Conservation (phyloP, 495 filamentous ascomycete genomes). For the Chlorociboria aeruginascens region DNA sequence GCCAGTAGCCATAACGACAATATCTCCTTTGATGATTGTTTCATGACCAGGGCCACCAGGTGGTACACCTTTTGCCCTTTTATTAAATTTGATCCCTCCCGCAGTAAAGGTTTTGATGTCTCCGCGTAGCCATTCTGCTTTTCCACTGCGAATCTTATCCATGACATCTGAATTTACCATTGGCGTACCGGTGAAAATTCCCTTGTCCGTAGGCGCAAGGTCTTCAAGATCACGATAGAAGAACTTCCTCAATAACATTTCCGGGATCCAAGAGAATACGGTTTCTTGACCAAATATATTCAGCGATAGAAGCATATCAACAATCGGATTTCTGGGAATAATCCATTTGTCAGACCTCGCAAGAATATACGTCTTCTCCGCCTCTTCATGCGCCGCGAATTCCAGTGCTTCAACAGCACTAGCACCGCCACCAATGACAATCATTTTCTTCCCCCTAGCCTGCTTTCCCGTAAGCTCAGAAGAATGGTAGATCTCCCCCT, state of each 20-base stretch:
- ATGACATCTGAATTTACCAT: slow-evolving; percentile 81
- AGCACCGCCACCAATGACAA: slow-evolving; percentile 69
- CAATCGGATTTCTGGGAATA: slow-evolving; percentile 65
- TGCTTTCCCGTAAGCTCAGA: slow-evolving; percentile 59
- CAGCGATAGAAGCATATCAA: slow-evolving; percentile 59
- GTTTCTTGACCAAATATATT: slow-evolving; percentile 77
- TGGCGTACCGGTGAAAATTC: slow-evolving; percentile 70
- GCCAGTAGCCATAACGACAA: slow-evolving; percentile 77
- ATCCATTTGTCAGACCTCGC: slow-evolving; percentile 82
- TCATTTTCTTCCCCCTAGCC: slow-evolving; percentile 58
- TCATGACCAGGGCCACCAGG: slow-evolving; percentile 58
- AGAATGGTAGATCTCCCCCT: slow-evolving; percentile 60
- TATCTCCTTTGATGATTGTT: slow-evolving; percentile 52
- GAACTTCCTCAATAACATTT: slow-evolving; percentile 58
- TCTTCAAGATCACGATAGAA: slow-evolving; percentile 81
- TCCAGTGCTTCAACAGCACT: slow-evolving; percentile 77
- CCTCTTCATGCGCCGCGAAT: slow-evolving; percentile 57
- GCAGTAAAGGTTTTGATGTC: slow-evolving; percentile 58
- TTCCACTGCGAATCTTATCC: slow-evolving; percentile 61
- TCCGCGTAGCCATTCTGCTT: slow-evolving; percentile 68
- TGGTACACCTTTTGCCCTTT: slow-evolving; percentile 57
- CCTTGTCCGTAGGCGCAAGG: slow-evolving; percentile 54
- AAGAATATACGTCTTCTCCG: slow-evolving; percentile 57
- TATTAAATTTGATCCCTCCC: slow-evolving; percentile 56
- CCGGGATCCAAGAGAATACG: slow-evolving; percentile 62